Evolutionary conservation across 495 filamentous ascomycete genomes (phyloP).

Genomic region (Hypoxylon intermedium): DNA sequence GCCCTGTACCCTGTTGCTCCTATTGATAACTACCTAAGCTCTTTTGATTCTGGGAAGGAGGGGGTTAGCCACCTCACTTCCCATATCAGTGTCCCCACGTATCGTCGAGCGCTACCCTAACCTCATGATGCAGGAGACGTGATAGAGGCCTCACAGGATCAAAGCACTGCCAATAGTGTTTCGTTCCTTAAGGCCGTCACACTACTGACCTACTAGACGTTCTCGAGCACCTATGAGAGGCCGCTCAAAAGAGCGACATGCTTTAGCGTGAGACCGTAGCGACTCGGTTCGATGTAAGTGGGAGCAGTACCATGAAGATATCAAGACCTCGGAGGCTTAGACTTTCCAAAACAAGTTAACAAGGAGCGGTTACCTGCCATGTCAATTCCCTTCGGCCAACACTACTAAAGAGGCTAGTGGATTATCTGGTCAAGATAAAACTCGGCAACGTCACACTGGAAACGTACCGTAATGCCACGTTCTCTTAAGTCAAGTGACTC

Average conservation of each 20-base stretch:
- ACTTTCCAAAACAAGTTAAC: background rate
- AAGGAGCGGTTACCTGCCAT: background rate
- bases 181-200: background rate
- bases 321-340: background rate
- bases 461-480: background rate
- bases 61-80: conserved; percentile 1
- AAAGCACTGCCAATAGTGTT: background rate
- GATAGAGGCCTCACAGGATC: background rate
- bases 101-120: conserved; percentile 1
- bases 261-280: background rate
- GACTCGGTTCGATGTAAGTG: background rate
- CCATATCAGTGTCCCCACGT: background rate
- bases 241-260: background rate
- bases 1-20: background rate
- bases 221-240: background rate
- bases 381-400: background rate
- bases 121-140: background rate
- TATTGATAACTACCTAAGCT: conserved; percentile 1
- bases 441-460: background rate
- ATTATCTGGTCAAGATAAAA: background rate
- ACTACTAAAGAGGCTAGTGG: background rate
- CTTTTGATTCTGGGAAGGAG: conserved; percentile 5
- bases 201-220: background rate
- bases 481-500: background rate
- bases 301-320: background rate